Evolutionary conservation across 2,329 filamentous ascomycete genomes (phyloP), one percentile per base, ranked within the genome.

Genomic region (Mariannaea elegans): DNA sequence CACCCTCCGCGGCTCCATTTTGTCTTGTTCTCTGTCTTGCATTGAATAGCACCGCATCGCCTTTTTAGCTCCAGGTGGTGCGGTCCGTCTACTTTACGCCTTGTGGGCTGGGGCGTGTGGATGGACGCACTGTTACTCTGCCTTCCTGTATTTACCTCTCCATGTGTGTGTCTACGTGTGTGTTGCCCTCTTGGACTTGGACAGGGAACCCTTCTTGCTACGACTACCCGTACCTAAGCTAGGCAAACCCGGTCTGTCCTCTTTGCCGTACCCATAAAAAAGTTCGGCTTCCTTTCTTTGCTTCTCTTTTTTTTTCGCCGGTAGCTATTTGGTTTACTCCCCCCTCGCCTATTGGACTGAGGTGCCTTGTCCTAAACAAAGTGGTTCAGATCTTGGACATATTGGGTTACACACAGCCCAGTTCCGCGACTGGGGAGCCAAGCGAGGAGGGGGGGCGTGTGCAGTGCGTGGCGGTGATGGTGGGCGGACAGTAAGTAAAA

Each of bases 321-420:
- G 24, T 27, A 27, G 24, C 24, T 27, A 9, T 36, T 52, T 61
- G 59, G 61, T 50, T 59, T 61, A 56, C 49, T 63, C 63, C 56
- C 59, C 58, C 62, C 58, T 75, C 68, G 69, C 71, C 70, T 75
- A 69, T 69, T 66, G 68, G 67, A 9, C 24, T 68, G 70, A 66
- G 59, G 24, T 9, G 24, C 24, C 68, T 70, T 74, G 72, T 74
- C 67, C 72, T 65, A 75, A 75, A 74, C 67, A 72, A 19, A 65
- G 61, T 72, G 73, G 70, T 73, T 74, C 72, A 75, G 66, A 72
- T 76, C 67, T 67, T 72, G 68, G 61, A 71, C 73, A 70, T 72
- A 68, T 74, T 72, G 67, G 68, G 74, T 76, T 67, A 70, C 70
- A 75, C 75, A 75, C 63, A 41, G 38, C 38, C 64, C 66, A 65